phyloP scores from a whole-genome alignment of 1,284 basidiomycete species.

The Tausonia pullulans region DNA sequence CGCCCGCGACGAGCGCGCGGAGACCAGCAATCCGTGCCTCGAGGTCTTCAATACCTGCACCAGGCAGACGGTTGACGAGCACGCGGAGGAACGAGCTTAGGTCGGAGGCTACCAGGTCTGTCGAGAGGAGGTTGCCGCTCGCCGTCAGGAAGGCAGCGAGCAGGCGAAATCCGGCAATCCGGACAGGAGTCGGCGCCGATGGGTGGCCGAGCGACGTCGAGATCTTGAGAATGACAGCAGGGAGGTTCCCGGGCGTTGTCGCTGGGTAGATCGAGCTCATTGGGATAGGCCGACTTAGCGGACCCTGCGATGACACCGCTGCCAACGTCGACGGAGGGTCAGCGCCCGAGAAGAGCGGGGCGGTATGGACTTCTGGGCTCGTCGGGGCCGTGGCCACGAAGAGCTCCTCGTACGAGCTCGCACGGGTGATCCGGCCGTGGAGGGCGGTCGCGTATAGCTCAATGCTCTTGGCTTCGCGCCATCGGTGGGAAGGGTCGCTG shows the following conservation, averaged over 20 bases:
- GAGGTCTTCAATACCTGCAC: slow-evolving; percentile 4
- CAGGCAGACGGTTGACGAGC: neutral
- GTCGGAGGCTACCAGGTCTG: neutral
- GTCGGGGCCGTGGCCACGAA: neutral
- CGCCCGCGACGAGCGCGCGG: neutral
- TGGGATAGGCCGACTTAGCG: neutral
- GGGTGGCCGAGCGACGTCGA: neutral
- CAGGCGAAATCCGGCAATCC: slow-evolving; percentile 4
- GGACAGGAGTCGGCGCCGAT: neutral
- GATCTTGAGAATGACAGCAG: neutral
- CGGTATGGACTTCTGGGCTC: neutral
- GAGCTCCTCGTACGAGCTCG: neutral
- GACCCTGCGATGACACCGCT: too few relatives aligned
- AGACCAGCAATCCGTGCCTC: neutral
- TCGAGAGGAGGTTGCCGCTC: neutral
- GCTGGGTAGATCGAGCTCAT: too few relatives aligned
- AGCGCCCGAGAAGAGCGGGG: neutral
- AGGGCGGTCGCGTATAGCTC: neutral
- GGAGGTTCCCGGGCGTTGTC: too few relatives aligned
- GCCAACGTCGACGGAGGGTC: too few relatives aligned
- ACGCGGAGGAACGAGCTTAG: neutral
- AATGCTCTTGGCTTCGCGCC: neutral
- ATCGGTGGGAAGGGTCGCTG: neutral
- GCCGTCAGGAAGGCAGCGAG: neutral
- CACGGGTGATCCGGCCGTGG: neutral